Percentiles rank a stretch among this genome's conserved stretches.
Conservation (phyloP, 768 basidiomycete species). For the Suillus hirtellus region DNA sequence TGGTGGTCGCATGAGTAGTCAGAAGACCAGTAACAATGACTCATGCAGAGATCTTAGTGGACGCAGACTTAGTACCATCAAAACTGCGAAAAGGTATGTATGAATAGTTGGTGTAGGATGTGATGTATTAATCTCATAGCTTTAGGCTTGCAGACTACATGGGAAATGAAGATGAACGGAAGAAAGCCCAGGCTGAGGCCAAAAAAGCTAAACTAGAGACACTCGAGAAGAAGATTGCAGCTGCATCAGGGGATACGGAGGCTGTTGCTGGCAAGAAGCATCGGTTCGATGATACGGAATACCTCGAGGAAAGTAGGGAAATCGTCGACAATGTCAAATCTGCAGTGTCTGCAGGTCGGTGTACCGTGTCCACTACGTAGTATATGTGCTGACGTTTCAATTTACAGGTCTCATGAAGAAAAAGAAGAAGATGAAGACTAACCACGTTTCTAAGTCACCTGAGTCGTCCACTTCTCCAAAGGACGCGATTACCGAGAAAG, state of each 20-base stretch:
- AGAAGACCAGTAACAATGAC: conserved; percentile 94
- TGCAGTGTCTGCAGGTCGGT: conserved; percentile 81
- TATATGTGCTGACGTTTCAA: conserved; percentile 23
- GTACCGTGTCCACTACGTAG: not conserved
- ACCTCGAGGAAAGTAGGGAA: conserved; percentile 87
- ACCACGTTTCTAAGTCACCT: conserved; percentile 18
- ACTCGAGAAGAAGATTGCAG: conserved; percentile 72
- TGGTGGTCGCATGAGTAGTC: conserved; percentile 95
- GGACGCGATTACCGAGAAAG: conserved; percentile 8
- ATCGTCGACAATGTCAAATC: conserved; percentile 89
- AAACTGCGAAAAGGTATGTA: conserved; percentile 90
- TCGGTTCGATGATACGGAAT: conserved; percentile 90
- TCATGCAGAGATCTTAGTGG: conserved; percentile 93
- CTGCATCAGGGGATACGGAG: conserved; percentile 42
- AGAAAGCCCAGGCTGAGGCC: conserved; percentile 74
- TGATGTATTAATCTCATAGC: not conserved
- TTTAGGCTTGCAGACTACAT: conserved; percentile 80
- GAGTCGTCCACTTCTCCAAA: conserved; percentile 26
- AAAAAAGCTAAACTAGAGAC: conserved; percentile 82
- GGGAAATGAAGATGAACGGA: conserved; percentile 79
- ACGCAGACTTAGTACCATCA: conserved; percentile 86
- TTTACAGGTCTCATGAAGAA: conserved; percentile 70
- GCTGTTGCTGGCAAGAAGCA: conserved; percentile 75
- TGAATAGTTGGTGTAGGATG: not conserved
- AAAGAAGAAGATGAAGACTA: conserved; percentile 66